Evolutionary conservation across 495 filamentous ascomycete genomes (phyloP), one percentile per base, ranked within the genome.

Genomic region (Friedmanniomyces simplex): DNA sequence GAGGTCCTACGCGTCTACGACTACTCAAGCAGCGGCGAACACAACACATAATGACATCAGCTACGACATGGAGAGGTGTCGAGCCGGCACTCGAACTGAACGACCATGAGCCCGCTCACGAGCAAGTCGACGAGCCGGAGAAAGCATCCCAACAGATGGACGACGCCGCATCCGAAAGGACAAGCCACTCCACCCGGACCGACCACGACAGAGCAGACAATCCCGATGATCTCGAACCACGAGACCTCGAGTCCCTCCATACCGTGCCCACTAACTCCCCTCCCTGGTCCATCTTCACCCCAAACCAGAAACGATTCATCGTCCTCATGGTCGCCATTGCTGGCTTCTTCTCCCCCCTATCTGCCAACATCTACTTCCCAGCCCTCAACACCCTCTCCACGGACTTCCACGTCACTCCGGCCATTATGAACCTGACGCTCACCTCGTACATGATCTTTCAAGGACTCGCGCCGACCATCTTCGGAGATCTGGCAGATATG

Each of bases 311-410:
- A 71, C 60, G 74, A 58, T 80, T 79, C 71, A 79, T 87, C 57
- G 73, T 87, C n/a, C 72, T 73, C 59, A 82, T 91, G 71, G 79
- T 83, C 41, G 79, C 81, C 24, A 74, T 76, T 51, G 79, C 79
- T 12, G 77, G 79, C 37, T 84, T 88, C 62, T 79, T 87, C 66
- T 88, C 85, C 0, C 85, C 86, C 1, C 75, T 89, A 50, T 87
- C 83, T 0, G 84, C 84, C 20, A 88, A 86, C 63, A 88, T 89
- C 42, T 93, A 93, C 68, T 89, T 89, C 58, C 87, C 86, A 4
- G 82, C 84, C 1, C 72, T 91, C 54, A 80, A 78, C 24, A 67
- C 77, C 8, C 61, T 88, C 18, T 71, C 82, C 0, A 37, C 58
- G 0, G 76, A 82, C 49, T 73, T 87, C 8, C 62, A 76, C 11